phyloP scores from a whole-genome alignment of 305 asterid species.

The Vinca major region DNA sequence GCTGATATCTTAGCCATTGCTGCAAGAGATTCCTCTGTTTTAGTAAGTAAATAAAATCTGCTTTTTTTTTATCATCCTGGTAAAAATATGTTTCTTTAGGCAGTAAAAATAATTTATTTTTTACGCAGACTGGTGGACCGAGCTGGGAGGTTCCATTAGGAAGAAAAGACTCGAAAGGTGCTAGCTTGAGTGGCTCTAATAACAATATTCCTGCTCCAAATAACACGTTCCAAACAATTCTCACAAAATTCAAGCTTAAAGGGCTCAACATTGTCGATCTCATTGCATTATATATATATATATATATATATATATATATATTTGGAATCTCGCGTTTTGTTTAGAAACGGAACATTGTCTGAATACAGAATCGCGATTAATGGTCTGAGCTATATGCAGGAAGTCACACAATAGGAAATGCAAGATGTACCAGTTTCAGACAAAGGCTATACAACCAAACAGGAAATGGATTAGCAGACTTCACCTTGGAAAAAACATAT shows the following conservation, averaged over 20 bases:
- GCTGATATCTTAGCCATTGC: conserved; percentile 73
- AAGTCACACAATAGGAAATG: conserved; percentile 78
- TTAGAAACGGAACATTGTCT: background rate
- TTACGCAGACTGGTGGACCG: conserved; percentile 71
- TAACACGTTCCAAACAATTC: conserved; percentile 77
- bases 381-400: conserved; percentile 34
- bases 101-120: background rate
- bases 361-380: background rate
- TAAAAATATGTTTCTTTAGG: background rate
- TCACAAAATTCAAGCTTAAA: conserved; percentile 62
- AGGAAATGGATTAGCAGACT: conserved; percentile 57
- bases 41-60: conserved; percentile 28
- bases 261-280: conserved; percentile 77
- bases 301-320: background rate
- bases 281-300: conserved; percentile 61
- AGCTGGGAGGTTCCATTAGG: conserved; percentile 82
- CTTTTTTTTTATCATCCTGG: too few relatives aligned
- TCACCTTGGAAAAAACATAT: conserved; percentile 44
- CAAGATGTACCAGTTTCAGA: conserved; percentile 75
- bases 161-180: conserved; percentile 71
- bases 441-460: conserved; percentile 83
- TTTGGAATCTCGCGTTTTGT: background rate
- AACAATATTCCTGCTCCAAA: conserved; percentile 86
- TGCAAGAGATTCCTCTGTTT: conserved; percentile 73
- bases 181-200: conserved; percentile 86